These are phyloP conservation scores for Pistacia vera DNA, from an alignment of 345 rosid species.

Conservation along the genomic window DNA sequence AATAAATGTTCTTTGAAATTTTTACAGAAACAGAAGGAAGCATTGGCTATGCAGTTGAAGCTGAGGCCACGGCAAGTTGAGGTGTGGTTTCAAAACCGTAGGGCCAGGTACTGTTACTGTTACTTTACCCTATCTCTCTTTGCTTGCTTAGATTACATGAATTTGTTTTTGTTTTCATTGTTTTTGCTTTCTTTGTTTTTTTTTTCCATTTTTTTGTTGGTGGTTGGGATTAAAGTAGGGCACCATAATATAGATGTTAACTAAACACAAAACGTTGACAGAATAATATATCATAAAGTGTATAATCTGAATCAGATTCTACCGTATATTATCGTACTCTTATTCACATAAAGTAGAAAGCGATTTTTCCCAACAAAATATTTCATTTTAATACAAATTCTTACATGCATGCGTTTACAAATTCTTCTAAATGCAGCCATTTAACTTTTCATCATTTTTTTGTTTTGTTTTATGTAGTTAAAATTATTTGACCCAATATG, in stretches of 20 bases:
- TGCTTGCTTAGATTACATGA: background rate
- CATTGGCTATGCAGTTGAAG: constrained; percentile 75
- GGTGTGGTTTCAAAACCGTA: constrained; percentile 99
- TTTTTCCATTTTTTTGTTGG: no score
- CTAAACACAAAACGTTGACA: no score
- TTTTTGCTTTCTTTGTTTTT: constrained; percentile 23
- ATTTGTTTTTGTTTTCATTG: background rate
- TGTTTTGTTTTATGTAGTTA: background rate
- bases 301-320: no score
- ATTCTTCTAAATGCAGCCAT: no score
- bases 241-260: no score
- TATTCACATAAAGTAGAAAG: background rate
- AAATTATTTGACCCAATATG: background rate
- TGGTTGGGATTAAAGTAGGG: no score
- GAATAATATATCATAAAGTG: no score
- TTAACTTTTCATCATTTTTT: no score
- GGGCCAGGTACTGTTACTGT: constrained; percentile 77
- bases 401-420: background rate
- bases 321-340: constrained; percentile 17
- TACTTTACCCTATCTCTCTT: constrained; percentile 7
- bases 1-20: background rate
- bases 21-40: constrained; percentile 89
- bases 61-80: constrained; percentile 91
- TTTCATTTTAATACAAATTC: no score
- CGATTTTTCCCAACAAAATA: background rate